Percentiles rank a stretch among this genome's conserved stretches.
Evolutionary conservation across 257 asterid genomes (phyloP).

Genomic region (Orobanche coerulescens): DNA sequence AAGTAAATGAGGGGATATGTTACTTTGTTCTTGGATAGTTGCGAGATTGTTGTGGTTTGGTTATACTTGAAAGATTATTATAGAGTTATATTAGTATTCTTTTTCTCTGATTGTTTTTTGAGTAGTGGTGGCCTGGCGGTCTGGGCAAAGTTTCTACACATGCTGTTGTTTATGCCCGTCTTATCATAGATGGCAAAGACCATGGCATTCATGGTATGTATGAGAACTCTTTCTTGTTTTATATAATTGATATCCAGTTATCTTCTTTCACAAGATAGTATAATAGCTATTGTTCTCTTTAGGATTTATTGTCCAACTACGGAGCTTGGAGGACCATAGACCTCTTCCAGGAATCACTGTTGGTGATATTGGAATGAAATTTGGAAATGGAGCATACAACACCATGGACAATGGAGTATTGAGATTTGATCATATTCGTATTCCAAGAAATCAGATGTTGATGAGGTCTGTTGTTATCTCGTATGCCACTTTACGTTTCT

Average conservation of each 20-base stretch:
- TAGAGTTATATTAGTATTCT: background rate
- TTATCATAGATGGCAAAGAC: slow-evolving; percentile 69
- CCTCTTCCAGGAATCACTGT: slow-evolving; percentile 89
- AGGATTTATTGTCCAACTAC: slow-evolving; percentile 91
- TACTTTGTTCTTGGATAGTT: slow-evolving; percentile 1
- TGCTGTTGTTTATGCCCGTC: slow-evolving; percentile 87
- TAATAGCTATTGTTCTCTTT: background rate
- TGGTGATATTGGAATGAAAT: slow-evolving; percentile 97
- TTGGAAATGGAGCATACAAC: slow-evolving; percentile 97
- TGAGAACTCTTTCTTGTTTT: background rate
- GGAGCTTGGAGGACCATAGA: slow-evolving; percentile 81
- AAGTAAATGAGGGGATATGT: slow-evolving; percentile 14
- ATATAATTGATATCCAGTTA: slow-evolving; percentile 6
- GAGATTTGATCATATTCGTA: slow-evolving; percentile 82
- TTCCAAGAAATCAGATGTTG: slow-evolving; percentile 94
- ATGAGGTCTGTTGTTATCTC: slow-evolving; percentile 53
- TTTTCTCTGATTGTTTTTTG: slow-evolving; percentile 17
- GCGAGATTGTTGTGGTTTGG: background rate
- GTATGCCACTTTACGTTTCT: background rate
- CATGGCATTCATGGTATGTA: slow-evolving; percentile 80
- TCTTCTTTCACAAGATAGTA: background rate
- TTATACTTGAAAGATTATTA: slow-evolving; percentile 1
- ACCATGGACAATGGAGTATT: slow-evolving; percentile 95
- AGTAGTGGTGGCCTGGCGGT: slow-evolving; percentile 99
- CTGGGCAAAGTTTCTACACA: slow-evolving; percentile 95